Base-by-base conservation (phyloP, 2,329 filamentous ascomycete genomes). In the Teratosphaeria epicoccoides region DNA sequence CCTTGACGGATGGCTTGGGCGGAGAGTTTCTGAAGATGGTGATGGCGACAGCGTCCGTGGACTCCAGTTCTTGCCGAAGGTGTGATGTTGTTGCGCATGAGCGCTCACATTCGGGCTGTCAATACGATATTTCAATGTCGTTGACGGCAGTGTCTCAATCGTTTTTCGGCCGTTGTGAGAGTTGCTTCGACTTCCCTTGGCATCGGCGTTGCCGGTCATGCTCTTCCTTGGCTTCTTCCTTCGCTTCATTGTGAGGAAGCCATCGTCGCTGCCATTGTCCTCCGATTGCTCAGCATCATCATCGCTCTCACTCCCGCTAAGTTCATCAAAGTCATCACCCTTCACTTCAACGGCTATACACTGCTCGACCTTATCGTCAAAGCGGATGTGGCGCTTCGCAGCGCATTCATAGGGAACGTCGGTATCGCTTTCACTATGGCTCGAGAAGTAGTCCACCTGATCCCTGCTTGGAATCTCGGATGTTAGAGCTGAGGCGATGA, bases 291-390 rank as follows among this genome's bases (percentile, higher is more conserved):
- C 56, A 25, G 60, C 65, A 57, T 68, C 70, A 20, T 66, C 65
- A 5, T 60, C 57, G 24, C 50, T 61, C 45, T 60, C 54, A 43
- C 69, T 62, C 57, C 43, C 69, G 70, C 58, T 70, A 70, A 28
- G 68, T 47, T 88, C 82, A 10, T 86, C 82, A 24, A 86, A 82
- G 46, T 90, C 85, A 23, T 84, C 84, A 57, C 87, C 82, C 71
- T 94, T 94, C 60, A 82, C 78, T 28, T 97, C 90, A 26, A 98
- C 81, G 6, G 93, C 93, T 58, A 96, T 96, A 67, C 90, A 96
- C 67, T 97, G 91, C 66, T 90, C 84, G 2, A 98, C 93, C 70
- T 91, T 87, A 65, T 96, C 87, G 65, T 96, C 93, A 69, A 98
- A 98, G 64, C 95, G 88, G 58, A 98, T 97, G 66, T 95, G 91